Conservation (phyloP, 768 basidiomycete genomes). For the Dioszegia crocea region DNA sequence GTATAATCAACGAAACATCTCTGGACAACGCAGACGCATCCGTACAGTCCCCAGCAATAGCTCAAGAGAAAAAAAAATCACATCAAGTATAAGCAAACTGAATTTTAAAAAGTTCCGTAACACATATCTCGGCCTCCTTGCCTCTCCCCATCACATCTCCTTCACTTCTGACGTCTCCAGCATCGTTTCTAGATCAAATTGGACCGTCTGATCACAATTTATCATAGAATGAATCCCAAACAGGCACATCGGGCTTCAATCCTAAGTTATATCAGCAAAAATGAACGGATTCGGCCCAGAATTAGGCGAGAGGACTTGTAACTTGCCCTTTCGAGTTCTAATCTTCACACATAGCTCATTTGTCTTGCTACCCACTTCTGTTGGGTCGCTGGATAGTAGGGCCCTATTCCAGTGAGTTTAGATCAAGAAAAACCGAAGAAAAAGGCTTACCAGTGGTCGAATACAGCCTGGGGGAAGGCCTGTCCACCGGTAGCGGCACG, state of each 20-base stretch:
- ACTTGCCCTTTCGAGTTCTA: conserved; percentile 77
- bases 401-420: conserved; percentile 12
- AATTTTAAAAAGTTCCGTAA: too few species aligned
- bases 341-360: conserved; percentile 73
- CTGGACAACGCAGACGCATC: too few species aligned
- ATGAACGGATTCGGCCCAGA: not conserved
- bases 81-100: not conserved
- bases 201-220: conserved; percentile 9
- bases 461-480: conserved; percentile 87
- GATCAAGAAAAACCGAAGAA: not conserved
- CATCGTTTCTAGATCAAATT: not conserved
- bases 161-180: not conserved
- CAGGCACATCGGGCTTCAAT: conserved; percentile 37
- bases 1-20: too few species aligned
- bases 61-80: not conserved
- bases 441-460: conserved; percentile 9
- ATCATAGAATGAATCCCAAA: conserved; percentile 12
- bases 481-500: conserved; percentile 89
- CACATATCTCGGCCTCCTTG: too few species aligned
- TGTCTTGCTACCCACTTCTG: conserved; percentile 86
- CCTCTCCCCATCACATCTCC: not conserved
- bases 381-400: conserved; percentile 56
- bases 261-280: not conserved
- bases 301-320: not conserved
- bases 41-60: not conserved